Percentiles rank a stretch among this genome's conserved stretches.
Evolutionary conservation across 2,329 filamentous ascomycete genomes (phyloP).

Genomic region (Pestalotiopsis sp.): DNA sequence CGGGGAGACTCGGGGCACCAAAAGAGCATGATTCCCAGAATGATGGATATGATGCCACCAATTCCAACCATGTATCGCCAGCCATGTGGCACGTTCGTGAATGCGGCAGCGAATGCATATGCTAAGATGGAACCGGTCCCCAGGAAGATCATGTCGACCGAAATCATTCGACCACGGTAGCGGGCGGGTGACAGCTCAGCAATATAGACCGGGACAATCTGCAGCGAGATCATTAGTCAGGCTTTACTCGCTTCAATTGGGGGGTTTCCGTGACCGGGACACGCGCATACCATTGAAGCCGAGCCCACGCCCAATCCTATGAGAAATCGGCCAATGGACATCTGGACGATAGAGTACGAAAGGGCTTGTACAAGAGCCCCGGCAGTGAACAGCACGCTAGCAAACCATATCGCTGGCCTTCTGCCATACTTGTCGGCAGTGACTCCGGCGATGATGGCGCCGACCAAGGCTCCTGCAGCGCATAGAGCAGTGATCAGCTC

Average conservation of each 20-base stretch:
- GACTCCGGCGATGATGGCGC: slow-evolving; percentile 38
- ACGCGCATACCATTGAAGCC: slow-evolving; percentile 46
- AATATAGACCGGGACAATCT: slow-evolving; percentile 38
- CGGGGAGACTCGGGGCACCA: slow-evolving; percentile 51
- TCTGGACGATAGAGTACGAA: slow-evolving; percentile 41
- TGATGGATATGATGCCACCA: slow-evolving; percentile 46
- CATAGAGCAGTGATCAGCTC: slow-evolving; percentile 54
- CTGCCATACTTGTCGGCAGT: slow-evolving; percentile 40
- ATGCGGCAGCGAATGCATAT: slow-evolving; percentile 42
- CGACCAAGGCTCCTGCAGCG: slow-evolving; percentile 48
- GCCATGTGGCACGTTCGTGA: slow-evolving; percentile 39
- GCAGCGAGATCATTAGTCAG: slow-evolving; percentile 21
- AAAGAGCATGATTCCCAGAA: slow-evolving; percentile 43
- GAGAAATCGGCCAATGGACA: slow-evolving; percentile 45
- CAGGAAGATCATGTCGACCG: slow-evolving; percentile 48
- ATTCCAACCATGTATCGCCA: slow-evolving; percentile 53
- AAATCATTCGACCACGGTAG: slow-evolving; percentile 50
- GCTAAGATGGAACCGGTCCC: slow-evolving; percentile 42
- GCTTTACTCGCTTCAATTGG: background rate
- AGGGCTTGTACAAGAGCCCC: slow-evolving; percentile 38
- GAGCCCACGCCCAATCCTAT: slow-evolving; percentile 51
- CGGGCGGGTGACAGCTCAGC: slow-evolving; percentile 51
- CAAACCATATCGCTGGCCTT: slow-evolving; percentile 41
- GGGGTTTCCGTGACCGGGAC: background rate
- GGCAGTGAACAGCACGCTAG: slow-evolving; percentile 39